Evolutionary conservation across 805 yeast genomes (phyloP).

Genomic region (Barnettozyma pratensis): DNA sequence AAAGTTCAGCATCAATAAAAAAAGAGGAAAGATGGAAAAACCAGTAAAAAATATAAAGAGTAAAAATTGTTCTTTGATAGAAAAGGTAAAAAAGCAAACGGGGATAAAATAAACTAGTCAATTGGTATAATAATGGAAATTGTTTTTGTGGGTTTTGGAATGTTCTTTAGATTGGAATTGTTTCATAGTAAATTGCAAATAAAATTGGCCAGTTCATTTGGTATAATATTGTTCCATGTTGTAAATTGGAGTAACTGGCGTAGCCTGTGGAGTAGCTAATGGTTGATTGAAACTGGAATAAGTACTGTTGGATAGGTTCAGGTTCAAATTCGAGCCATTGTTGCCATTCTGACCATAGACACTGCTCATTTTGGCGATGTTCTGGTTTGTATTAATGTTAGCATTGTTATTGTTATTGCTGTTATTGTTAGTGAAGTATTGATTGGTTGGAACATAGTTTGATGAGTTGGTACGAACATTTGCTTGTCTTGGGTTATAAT

Average conservation of each 20-base stretch:
- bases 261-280: neutral
- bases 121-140: neutral
- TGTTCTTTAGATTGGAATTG: too few relatives aligned
- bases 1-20: neutral
- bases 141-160: too few relatives aligned
- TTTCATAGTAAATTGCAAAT: too few relatives aligned
- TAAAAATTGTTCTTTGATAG: neutral
- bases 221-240: conserved; percentile 3
- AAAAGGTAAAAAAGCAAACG: neutral
- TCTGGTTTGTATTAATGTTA: neutral
- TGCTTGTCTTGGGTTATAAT: too few relatives aligned
- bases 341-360: neutral
- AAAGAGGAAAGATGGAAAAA: neutral
- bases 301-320: neutral
- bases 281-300: neutral
- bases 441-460: too few relatives aligned
- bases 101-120: neutral
- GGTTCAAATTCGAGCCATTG: neutral
- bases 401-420: neutral
- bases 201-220: neutral
- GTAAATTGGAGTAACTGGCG: neutral
- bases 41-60: neutral
- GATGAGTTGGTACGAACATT: too few relatives aligned
- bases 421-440: neutral
- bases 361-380: neutral